A percentile compares a stretch with the other conserved stretches of the same genome.
These are phyloP conservation scores for Thelephora aurantiotincta DNA, from an alignment of 768 basidiomycete genomes.

Conservation along the genomic window DNA sequence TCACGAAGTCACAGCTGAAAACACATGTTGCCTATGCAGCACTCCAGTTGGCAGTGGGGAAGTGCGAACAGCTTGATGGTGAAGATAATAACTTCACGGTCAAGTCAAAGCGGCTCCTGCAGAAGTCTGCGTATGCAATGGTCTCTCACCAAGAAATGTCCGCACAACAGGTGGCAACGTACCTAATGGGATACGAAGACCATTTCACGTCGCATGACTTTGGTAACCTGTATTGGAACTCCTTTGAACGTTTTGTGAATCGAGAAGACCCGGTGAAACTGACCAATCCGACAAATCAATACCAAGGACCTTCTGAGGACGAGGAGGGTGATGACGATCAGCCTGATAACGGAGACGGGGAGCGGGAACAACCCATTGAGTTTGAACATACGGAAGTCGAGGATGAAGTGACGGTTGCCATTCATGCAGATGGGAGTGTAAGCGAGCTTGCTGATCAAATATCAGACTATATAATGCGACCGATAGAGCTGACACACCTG, in stretches of 20 bases:
- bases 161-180: constrained; percentile 22
- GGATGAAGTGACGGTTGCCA: too few relatives aligned
- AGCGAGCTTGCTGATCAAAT: too few relatives aligned
- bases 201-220: constrained; percentile 24
- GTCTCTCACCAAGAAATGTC: constrained; percentile 26
- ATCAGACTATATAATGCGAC: too few relatives aligned
- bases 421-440: too few relatives aligned
- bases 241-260: constrained; percentile 17
- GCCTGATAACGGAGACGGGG: neutral
- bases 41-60: constrained; percentile 19
- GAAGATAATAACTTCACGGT: constrained; percentile 16
- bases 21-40: constrained; percentile 26
- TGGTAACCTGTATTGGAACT: constrained; percentile 20
- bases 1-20: constrained; percentile 28
- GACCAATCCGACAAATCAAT: too few relatives aligned
- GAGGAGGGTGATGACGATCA: neutral
- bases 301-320: constrained; percentile 15
- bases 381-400: too few relatives aligned
- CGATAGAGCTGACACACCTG: too few relatives aligned
- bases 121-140: constrained; percentile 23
- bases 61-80: constrained; percentile 12
- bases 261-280: too few relatives aligned
- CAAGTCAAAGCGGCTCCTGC: constrained; percentile 14
- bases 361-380: too few relatives aligned
- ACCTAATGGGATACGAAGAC: constrained; percentile 21